phyloP scores from a whole-genome alignment of 1,139 yeast species.

The Kodamaea alishanica region DNA sequence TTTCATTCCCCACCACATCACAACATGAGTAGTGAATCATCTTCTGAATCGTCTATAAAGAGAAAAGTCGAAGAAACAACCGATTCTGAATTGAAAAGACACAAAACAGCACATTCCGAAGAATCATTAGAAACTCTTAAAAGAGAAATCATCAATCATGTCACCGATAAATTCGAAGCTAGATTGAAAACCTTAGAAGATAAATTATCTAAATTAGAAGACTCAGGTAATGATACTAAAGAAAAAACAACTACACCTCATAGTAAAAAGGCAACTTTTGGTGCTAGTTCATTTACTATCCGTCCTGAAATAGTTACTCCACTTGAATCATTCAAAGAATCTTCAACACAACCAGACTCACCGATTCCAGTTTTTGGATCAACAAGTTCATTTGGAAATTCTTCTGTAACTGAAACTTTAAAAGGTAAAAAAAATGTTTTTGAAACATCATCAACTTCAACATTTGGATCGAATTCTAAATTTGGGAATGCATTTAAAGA shows the following conservation, averaged over 20 bases:
- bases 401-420: conserved; percentile 19
- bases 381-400: conserved; percentile 55
- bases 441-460: conserved; percentile 17
- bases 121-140: background rate
- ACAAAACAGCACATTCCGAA: background rate
- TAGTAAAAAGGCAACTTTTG: conserved; percentile 23
- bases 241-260: background rate
- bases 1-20: background rate
- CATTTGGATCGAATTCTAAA: conserved; percentile 58
- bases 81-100: background rate
- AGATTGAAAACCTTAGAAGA: too few species aligned
- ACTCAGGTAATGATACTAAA: background rate
- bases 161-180: too few species aligned
- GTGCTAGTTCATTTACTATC: conserved; percentile 28
- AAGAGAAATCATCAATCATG: background rate
- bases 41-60: conserved; percentile 9
- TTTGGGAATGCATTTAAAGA: conserved; percentile 57
- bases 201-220: too few species aligned
- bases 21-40: background rate
- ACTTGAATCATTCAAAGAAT: conserved; percentile 15
- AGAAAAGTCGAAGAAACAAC: conserved; percentile 1
- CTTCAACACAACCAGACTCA: conserved; percentile 18
- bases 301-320: conserved; percentile 22
- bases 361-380: conserved; percentile 37
- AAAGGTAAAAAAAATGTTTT: conserved; percentile 36